A percentile compares a stretch with the other conserved stretches of the same genome.
Conservation (phyloP, 805 yeast genomes). For the Candida peoriensis region DNA sequence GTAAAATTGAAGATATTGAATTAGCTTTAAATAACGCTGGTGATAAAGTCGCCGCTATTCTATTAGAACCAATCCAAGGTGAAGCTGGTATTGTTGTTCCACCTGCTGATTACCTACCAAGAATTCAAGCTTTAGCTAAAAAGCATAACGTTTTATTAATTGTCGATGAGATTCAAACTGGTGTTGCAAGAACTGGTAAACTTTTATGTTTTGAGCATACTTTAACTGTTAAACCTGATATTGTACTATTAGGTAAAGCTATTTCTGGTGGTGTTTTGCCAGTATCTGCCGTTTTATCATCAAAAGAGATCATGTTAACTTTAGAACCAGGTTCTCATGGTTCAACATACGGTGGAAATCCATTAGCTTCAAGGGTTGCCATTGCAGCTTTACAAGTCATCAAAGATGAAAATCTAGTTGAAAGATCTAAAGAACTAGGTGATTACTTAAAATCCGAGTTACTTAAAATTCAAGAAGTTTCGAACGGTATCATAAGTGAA, state of each 20-base stretch:
- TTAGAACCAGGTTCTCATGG: conserved; percentile 96
- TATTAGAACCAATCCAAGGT: conserved; percentile 96
- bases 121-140: conserved; percentile 70
- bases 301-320: conserved; percentile 84
- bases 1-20: conserved; percentile 81
- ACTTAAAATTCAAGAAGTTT: conserved; percentile 44
- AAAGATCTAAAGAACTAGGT: conserved; percentile 72
- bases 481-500: conserved; percentile 50
- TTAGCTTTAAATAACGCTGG: conserved; percentile 78
- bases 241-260: conserved; percentile 89
- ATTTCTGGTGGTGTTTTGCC: conserved; percentile 93
- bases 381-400: conserved; percentile 91
- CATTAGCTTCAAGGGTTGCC: conserved; percentile 88
- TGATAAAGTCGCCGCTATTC: conserved; percentile 82
- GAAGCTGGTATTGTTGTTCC: conserved; percentile 98
- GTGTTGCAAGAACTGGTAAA: conserved; percentile 96
- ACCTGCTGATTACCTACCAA: conserved; percentile 69
- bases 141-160: conserved; percentile 83
- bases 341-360: conserved; percentile 97
- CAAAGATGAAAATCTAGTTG: conserved; percentile 78
- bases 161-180: conserved; percentile 97
- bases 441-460: conserved; percentile 59
- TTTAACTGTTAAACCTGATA: conserved; percentile 74
- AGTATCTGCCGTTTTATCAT: conserved; percentile 84
- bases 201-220: conserved; percentile 89